phyloP scores from a whole-genome alignment of 148 eudicot species.

The Rhododendron ferrugineum region DNA sequence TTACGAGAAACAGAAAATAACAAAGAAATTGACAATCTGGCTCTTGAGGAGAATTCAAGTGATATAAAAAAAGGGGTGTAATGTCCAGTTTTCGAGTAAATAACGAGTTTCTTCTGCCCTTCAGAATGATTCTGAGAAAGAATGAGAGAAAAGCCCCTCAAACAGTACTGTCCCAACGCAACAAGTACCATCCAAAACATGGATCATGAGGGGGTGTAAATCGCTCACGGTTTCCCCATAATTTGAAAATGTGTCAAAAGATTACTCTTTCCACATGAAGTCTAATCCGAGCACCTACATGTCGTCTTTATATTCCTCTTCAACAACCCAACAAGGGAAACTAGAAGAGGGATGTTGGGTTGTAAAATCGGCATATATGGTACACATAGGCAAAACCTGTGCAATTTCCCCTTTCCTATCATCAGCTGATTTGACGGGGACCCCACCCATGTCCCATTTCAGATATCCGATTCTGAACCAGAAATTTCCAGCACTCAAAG shows the following conservation, averaged over 20 bases:
- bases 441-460: not conserved
- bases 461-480: not conserved
- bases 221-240: not conserved
- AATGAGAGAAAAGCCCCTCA: not conserved
- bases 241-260: not conserved
- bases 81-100: not conserved
- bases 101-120: not conserved
- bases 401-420: slow-evolving; percentile 4
- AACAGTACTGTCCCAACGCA: not conserved
- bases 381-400: not conserved
- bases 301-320: not conserved
- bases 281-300: not conserved
- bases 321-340: slow-evolving; percentile 6
- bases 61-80: not conserved
- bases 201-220: not conserved
- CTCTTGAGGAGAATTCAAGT: not conserved
- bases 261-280: not conserved
- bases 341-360: not conserved
- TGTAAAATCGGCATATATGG: no score
- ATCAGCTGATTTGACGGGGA: not conserved
- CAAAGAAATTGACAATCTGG: not conserved
- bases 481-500: not conserved
- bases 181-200: not conserved
- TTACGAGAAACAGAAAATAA: not conserved
- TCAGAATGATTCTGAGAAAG: not conserved